Base-by-base conservation (phyloP, 1,284 basidiomycete genomes). In the Cryptococcus wingfieldii region DNA sequence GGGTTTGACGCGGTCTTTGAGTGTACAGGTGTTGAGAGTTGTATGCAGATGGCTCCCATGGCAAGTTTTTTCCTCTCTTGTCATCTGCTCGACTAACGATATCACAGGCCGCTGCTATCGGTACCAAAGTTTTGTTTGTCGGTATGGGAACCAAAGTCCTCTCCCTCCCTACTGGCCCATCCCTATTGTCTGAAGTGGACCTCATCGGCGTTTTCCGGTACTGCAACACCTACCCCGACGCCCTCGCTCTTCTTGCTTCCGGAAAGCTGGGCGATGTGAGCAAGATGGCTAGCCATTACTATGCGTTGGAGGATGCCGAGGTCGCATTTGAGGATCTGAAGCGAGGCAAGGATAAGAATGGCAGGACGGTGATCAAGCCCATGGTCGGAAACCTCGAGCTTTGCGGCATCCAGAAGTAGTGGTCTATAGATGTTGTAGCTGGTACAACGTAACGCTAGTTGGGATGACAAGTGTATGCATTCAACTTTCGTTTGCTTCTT, bases 1-100 rank as follows among this genome's bases (percentile, higher is more conserved):
- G 93, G 92, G 13, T 95, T 93, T 76, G 92, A 97, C 76, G 80
- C 89, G 65, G 86, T 96, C 38, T 90, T 93, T 68, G 94, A 97
- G 76, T 97, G 94, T 77, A 95, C 93, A 5, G 94, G 94, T 63
- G 91, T 91, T 2, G 91, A 94, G 75, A 81, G 84, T 31, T 90
- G 88, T 71, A 91, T 93, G 72, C 89, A 93, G 72, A 86, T 90
- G 83, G 86, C 87, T 51, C 82, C 91, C 62, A 83, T 88, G 77
- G 88, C 89, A 77, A 80, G 87, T 78, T 31, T 45, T 16, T 38
- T 16, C 39, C 49, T 12, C 38, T 23, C 19, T 50, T 19, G 37
- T 53, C 58, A 39, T 39, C 23, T 23, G 23, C 23, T 23, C n/a
- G 46, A 47, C 23, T 18, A 18, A 45, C 41, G 16, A 23, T 23